A percentile compares a stretch with the other conserved stretches of the same genome.
These are phyloP conservation scores for Mucor circinelloides DNA, from an alignment of 371 early-diverging fungal species.

Conservation along the genomic window DNA sequence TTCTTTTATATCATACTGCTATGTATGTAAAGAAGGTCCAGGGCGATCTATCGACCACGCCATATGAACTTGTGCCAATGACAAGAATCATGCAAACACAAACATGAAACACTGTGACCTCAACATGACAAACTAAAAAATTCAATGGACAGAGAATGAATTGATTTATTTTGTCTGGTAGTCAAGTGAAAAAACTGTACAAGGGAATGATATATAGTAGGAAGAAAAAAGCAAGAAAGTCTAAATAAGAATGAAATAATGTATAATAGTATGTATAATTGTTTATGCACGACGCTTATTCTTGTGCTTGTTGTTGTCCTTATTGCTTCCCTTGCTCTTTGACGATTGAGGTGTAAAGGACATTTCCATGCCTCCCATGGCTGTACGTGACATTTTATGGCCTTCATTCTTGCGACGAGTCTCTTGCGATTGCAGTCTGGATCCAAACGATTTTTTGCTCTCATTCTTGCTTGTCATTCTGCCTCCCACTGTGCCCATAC, in stretches of 20 bases:
- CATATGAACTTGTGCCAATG: no score
- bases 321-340: constrained; percentile 2
- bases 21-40: no score
- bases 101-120: no score
- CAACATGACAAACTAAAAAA: no score
- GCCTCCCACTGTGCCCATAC: constrained; percentile 52
- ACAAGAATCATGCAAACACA: no score
- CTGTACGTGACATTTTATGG: constrained; percentile 58
- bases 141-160: background rate
- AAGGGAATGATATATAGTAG: constrained; percentile 6
- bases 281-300: constrained; percentile 15
- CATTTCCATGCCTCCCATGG: constrained; percentile 71
- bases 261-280: constrained; percentile 1
- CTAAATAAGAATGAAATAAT: background rate
- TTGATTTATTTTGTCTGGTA: constrained; percentile 2
- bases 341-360: constrained; percentile 47
- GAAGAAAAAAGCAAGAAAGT: background rate
- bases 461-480: constrained; percentile 35
- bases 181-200: background rate
- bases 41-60: no score
- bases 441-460: constrained; percentile 42
- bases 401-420: constrained; percentile 31
- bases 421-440: constrained; percentile 39
- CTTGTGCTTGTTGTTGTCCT: constrained; percentile 11
- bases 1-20: no score